Evolutionary conservation across 257 asterid species (phyloP).

Genomic region (Salvia rosmarinus): DNA sequence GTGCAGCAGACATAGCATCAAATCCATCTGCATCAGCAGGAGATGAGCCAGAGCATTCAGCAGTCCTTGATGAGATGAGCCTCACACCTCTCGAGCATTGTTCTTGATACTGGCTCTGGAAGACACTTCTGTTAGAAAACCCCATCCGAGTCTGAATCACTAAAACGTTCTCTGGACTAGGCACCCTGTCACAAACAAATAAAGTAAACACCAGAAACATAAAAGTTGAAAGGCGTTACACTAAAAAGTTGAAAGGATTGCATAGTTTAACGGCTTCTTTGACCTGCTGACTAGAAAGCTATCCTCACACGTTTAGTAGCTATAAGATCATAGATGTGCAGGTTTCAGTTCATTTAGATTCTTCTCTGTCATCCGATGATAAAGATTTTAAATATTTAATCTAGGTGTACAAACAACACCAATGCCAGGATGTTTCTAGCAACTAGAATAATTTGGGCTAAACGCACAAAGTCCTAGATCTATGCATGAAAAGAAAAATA

Average conservation of each 20-base stretch:
- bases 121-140: conserved; percentile 60
- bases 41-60: conserved; percentile 55
- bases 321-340: background rate
- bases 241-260: background rate
- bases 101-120: conserved; percentile 63
- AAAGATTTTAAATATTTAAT: background rate
- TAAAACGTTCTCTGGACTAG: conserved; percentile 74
- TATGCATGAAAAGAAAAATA: background rate
- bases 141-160: conserved; percentile 71
- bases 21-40: conserved; percentile 48
- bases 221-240: background rate
- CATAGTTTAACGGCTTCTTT: background rate
- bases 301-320: background rate
- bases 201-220: conserved; percentile 26
- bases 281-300: background rate
- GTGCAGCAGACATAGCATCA: conserved; percentile 76
- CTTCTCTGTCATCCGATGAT: background rate
- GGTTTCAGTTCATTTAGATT: background rate
- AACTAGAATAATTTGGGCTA: background rate
- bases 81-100: conserved; percentile 64
- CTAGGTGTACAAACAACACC: background rate
- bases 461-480: background rate
- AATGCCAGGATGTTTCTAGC: background rate
- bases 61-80: conserved; percentile 57
- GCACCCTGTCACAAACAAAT: conserved; percentile 57